These are phyloP conservation scores for Macrolepiota dolichaula DNA, from an alignment of 768 basidiomycete genomes.

Conservation along the genomic window DNA sequence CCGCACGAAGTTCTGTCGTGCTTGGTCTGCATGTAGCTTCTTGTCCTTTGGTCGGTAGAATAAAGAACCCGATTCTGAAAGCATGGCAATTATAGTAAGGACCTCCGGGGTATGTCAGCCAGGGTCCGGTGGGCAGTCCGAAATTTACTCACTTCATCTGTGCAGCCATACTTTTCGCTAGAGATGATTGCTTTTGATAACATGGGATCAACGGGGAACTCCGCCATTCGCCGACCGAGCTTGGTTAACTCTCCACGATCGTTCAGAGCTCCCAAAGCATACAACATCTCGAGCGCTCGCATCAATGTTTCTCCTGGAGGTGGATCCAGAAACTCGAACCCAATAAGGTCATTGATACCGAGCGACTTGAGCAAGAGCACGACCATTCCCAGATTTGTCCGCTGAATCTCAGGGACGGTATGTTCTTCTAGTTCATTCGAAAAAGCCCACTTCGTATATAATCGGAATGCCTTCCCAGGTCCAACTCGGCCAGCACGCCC, in stretches of 20 bases:
- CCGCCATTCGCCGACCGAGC: conserved; percentile 94
- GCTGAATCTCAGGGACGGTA: conserved; percentile 97
- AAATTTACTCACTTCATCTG: conserved; percentile 75
- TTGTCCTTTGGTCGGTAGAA: conserved; percentile 99
- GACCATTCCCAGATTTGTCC: conserved; percentile 96
- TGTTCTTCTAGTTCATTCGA: conserved; percentile 94
- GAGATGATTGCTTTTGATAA: conserved; percentile 94
- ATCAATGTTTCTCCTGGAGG: conserved; percentile 98
- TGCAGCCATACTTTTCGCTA: conserved; percentile 90
- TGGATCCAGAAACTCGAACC: conserved; percentile 98
- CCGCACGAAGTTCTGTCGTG: conserved; percentile 94
- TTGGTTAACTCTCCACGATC: conserved; percentile 97
- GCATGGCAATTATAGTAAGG: conserved; percentile 95
- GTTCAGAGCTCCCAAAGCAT: conserved; percentile 94
- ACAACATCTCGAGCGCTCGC: conserved; percentile 88
- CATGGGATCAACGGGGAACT: conserved; percentile 99
- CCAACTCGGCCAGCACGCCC: conserved; percentile 98
- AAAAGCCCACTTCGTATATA: conserved; percentile 99
- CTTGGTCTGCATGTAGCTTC: conserved; percentile 95
- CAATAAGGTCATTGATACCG: conserved; percentile 97
- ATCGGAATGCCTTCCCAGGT: conserved; percentile 95
- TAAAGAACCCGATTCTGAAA: conserved; percentile 91
- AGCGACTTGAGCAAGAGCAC: conserved; percentile 93
- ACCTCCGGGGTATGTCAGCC: conserved; percentile 46
- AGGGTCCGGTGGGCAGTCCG: neutral